Conservation (phyloP, 75 land plant genomes). For the Selaginella tamariscina region DNA sequence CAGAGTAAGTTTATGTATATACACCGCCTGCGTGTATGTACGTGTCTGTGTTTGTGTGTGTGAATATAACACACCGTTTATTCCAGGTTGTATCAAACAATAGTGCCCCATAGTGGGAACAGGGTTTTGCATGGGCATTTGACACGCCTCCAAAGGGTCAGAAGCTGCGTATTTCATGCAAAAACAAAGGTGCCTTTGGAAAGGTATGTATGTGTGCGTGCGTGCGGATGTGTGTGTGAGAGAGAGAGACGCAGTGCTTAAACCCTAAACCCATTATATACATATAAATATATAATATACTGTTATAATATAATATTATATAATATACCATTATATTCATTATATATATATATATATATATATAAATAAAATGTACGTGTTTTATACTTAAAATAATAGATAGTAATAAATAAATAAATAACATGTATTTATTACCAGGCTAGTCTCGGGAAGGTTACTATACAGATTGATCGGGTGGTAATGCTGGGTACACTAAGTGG, state of each 20-base stretch:
- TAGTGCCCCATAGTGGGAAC: constrained; percentile 23
- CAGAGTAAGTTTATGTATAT: constrained; percentile 16
- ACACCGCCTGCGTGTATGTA: not conserved
- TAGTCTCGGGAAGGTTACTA: constrained; percentile 22
- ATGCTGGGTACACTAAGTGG: constrained; percentile 23
- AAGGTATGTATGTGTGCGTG: too few species aligned
- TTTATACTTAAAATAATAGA: too few species aligned
- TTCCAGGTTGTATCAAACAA: constrained; percentile 23
- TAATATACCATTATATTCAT: too few species aligned
- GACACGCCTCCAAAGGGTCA: constrained; percentile 27
- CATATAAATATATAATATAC: too few species aligned
- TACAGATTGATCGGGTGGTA: constrained; percentile 25
- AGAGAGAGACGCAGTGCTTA: too few species aligned
- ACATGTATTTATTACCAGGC: constrained; percentile 12
- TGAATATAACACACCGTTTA: not conserved
- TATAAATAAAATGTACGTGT: too few species aligned
- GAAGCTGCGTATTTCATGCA: constrained; percentile 26
- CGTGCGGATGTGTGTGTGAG: too few species aligned
- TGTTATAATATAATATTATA: too few species aligned
- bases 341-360: too few species aligned
- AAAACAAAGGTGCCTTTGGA: constrained; percentile 24
- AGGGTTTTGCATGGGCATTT: constrained; percentile 32
- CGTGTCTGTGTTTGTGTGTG: not conserved
- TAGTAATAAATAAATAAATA: too few species aligned
- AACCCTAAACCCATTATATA: too few species aligned